These are phyloP conservation scores for Sclerotinia nivalis DNA, from an alignment of 2,329 filamentous ascomycete species.

Conservation along the genomic window DNA sequence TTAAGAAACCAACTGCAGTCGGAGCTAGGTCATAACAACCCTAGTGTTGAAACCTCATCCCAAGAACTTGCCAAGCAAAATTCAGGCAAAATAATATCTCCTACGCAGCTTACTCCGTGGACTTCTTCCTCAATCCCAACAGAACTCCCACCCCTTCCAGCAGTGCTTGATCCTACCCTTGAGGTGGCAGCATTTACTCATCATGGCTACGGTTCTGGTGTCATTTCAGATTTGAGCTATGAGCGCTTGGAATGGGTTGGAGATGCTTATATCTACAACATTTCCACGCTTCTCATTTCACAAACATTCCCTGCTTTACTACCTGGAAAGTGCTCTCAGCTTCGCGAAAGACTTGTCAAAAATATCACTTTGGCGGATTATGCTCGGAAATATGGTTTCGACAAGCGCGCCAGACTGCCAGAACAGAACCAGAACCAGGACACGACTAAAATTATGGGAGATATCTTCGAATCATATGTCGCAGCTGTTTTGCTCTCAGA, in stretches of 20 bases:
- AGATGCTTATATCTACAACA: slow-evolving; percentile 79
- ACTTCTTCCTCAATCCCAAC: slow-evolving; percentile 51
- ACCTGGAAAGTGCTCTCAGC: slow-evolving; percentile 69
- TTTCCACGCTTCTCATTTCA: slow-evolving; percentile 74
- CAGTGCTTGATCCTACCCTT: slow-evolving; percentile 59
- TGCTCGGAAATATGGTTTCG: slow-evolving; percentile 69
- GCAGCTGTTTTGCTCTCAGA: slow-evolving; percentile 74
- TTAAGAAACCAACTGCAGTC: slow-evolving; percentile 24
- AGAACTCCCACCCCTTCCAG: slow-evolving; percentile 59
- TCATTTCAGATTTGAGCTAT: slow-evolving; percentile 54
- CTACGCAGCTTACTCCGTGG: slow-evolving; percentile 48
- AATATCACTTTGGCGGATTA: slow-evolving; percentile 76
- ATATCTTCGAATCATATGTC: slow-evolving; percentile 90
- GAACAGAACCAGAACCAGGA: slow-evolving; percentile 46
- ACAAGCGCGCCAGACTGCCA: slow-evolving; percentile 58
- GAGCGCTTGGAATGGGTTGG: slow-evolving; percentile 87
- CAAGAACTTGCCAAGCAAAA: slow-evolving; percentile 1
- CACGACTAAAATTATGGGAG: slow-evolving; percentile 73
- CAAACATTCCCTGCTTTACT: slow-evolving; percentile 65
- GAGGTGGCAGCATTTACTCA: slow-evolving; percentile 69
- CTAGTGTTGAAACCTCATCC: not conserved
- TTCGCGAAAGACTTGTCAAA: slow-evolving; percentile 77
- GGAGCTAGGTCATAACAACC: not conserved
- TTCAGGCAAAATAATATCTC: slow-evolving; percentile 4
- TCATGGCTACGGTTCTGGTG: slow-evolving; percentile 34